Percentiles rank a stretch among this genome's conserved stretches.
These are phyloP conservation scores for Verruconis gallopava DNA, from an alignment of 2,329 filamentous ascomycete species.

Conservation along the genomic window DNA sequence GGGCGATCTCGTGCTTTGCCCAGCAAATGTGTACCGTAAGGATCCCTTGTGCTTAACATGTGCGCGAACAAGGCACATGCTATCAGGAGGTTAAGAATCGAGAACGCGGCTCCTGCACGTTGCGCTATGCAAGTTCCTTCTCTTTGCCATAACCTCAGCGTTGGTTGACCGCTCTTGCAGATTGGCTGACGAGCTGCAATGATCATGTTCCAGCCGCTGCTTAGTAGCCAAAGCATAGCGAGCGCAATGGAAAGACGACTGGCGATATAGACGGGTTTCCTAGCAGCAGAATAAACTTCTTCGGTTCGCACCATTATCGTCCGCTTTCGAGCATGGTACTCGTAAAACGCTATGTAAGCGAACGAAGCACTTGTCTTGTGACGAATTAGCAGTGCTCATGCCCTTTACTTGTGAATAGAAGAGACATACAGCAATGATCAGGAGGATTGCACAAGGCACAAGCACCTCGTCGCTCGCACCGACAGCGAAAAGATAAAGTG, in stretches of 20 bases:
- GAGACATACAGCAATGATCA: conserved; percentile 20
- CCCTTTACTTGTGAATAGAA: too few relatives aligned
- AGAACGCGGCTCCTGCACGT: conserved; percentile 20
- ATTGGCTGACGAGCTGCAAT: conserved; percentile 23
- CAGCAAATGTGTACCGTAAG: conserved; percentile 5
- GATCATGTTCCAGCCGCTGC: conserved; percentile 27
- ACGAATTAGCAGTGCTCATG: conserved; percentile 7
- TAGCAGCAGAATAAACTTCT: conserved; percentile 16
- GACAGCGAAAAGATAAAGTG: conserved; percentile 20
- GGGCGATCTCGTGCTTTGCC: neutral
- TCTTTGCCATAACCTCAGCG: conserved; percentile 20
- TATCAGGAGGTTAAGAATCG: conserved; percentile 22
- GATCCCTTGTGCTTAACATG: conserved; percentile 3
- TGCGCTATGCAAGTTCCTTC: conserved; percentile 21
- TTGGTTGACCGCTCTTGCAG: conserved; percentile 17
- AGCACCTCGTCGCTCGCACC: conserved; percentile 19
- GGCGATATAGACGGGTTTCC: conserved; percentile 22
- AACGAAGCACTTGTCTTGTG: conserved; percentile 22
- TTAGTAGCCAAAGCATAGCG: conserved; percentile 25
- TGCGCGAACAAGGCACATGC: conserved; percentile 6
- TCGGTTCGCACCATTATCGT: conserved; percentile 18
- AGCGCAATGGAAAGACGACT: conserved; percentile 20
- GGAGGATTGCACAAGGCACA: conserved; percentile 21
- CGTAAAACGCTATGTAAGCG: conserved; percentile 23
- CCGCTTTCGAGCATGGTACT: conserved; percentile 21